phyloP scores from a whole-genome alignment of 164 flowering plant species.

The Kingdonia uniflora region DNA sequence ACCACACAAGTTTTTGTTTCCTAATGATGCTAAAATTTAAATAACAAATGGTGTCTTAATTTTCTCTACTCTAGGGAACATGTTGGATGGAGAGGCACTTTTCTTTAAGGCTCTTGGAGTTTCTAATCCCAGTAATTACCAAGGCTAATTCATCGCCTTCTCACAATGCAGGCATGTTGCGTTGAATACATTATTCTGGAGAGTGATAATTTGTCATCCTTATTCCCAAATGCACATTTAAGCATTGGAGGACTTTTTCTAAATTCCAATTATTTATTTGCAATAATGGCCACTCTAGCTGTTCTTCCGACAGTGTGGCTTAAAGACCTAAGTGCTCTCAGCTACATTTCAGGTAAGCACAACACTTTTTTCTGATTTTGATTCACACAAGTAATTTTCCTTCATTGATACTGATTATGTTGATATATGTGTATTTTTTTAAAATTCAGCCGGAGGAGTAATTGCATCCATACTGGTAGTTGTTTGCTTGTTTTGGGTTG shows the following conservation, averaged over 20 bases:
- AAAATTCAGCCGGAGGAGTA: conserved; percentile 84
- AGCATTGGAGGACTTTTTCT: conserved; percentile 46
- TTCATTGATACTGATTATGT: not conserved
- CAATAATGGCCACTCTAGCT: conserved; percentile 55
- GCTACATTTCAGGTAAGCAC: conserved; percentile 78
- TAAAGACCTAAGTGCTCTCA: conserved; percentile 69
- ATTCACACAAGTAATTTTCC: not conserved
- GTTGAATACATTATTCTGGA: conserved; percentile 92
- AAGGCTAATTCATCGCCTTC: conserved; percentile 8
- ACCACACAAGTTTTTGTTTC: too few species aligned
- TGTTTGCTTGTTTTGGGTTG: conserved; percentile 81
- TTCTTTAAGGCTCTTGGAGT: too few species aligned
- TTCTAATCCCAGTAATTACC: too few species aligned
- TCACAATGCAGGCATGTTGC: conserved; percentile 73
- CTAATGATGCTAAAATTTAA: too few species aligned
- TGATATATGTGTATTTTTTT: not conserved
- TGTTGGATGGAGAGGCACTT: too few species aligned
- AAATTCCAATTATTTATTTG: conserved; percentile 61
- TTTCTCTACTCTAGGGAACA: too few species aligned
- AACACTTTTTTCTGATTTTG: not conserved
- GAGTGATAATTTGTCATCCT: conserved; percentile 78
- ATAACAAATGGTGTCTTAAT: too few species aligned
- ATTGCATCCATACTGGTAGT: conserved; percentile 73
- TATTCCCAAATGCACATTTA: conserved; percentile 84
- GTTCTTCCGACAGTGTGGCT: conserved; percentile 96